phyloP scores from a whole-genome alignment of 2,329 filamentous ascomycete genomes.

The Orbilia brochopaga region DNA sequence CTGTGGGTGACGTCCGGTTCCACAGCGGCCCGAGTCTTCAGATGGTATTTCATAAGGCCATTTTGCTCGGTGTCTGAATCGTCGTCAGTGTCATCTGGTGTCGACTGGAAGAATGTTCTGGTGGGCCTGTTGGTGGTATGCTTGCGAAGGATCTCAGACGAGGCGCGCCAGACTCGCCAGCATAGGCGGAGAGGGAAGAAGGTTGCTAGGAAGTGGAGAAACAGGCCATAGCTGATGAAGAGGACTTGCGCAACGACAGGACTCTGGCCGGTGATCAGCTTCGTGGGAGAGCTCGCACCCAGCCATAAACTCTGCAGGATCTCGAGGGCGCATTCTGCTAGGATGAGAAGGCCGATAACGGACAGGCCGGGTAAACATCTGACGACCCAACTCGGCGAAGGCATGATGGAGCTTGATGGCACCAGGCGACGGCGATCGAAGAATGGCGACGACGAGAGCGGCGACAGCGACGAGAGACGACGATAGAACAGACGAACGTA shows the following conservation, averaged over 20 bases:
- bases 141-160: conserved; percentile 62
- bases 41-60: conserved; percentile 62
- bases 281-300: conserved; percentile 33
- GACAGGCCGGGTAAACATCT: conserved; percentile 54
- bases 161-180: conserved; percentile 68
- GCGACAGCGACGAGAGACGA: background rate
- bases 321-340: conserved; percentile 52
- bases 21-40: conserved; percentile 60
- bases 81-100: conserved; percentile 55
- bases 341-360: conserved; percentile 50
- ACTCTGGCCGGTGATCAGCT: conserved; percentile 41
- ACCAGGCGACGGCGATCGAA: background rate
- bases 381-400: conserved; percentile 52
- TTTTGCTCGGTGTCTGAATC: conserved; percentile 62
- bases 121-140: conserved; percentile 62
- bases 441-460: background rate
- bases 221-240: conserved; percentile 70
- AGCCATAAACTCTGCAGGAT: conserved; percentile 51
- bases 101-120: conserved; percentile 59
- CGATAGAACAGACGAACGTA: background rate
- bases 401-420: conserved; percentile 12
- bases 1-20: conserved; percentile 65
- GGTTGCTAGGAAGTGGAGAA: conserved; percentile 70
- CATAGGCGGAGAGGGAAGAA: conserved; percentile 69
- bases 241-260: conserved; percentile 55